Evolutionary conservation across 2,329 filamentous ascomycete species (phyloP), one percentile per base, ranked within the genome.

Genomic region (Xylariaceae sp.): DNA sequence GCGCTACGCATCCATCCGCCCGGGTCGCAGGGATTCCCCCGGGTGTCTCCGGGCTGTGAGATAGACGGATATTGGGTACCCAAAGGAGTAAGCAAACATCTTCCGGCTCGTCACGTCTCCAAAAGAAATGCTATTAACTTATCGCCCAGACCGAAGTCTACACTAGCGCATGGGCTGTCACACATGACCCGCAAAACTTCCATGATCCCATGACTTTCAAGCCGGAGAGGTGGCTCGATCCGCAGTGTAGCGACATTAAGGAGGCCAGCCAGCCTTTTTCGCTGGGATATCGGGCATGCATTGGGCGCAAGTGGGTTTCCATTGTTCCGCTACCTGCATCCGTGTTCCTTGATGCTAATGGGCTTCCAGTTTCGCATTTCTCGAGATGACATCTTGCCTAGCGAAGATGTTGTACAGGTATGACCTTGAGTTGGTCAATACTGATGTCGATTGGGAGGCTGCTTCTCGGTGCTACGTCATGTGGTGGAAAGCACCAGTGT

Each of bases 131-230:
- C n/a, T n/a, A n/a, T n/a, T n/a, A n/a, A n/a, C n/a, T n/a, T n/a
- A n/a, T n/a, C n/a, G n/a, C n/a, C n/a, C n/a, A 26, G 66, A 61
- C 56, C n/a, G 68, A 71, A 39, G 57, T 73, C 3, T 72, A 69
- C 44, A 71, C 67, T 2, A 64, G 63, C 54, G 51, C 68, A 2
- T 75, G 56, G 58, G 26, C 28, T 3, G 48, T 50, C 1, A 43
- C 62, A 6, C 62, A 61, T 19, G 63, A 67, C 29, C n/a, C 31
- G 1, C 24, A 43, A n/a, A 61, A 62, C 43, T 65, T 60, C 28
- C 6, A 31, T 3, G 39, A 59, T 9, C 60, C 64, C 5, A 26
- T 53, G 12, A 41, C 9, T 2, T 66, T 66, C 31, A 44, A 12
- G 3, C 64, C 64, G 0, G 59, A 62, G 28, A n/a, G 64, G n/a